Conservation (phyloP, 805 yeast species). For the Tetrapisispora nanseiensis region DNA sequence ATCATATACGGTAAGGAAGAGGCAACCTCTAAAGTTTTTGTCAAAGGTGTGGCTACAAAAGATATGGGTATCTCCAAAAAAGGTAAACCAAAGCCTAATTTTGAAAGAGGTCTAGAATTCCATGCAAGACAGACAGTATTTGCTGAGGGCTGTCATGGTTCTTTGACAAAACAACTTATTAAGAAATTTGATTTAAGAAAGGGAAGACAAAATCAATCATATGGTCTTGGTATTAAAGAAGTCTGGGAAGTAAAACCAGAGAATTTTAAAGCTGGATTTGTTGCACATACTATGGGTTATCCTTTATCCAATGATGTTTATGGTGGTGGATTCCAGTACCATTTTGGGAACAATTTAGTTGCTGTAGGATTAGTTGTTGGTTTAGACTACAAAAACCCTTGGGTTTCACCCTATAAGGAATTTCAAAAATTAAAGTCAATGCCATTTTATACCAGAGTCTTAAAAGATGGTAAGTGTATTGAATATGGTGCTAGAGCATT, state of each 20-base stretch:
- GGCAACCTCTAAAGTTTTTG: constrained; percentile 23
- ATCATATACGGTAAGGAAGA: constrained; percentile 47
- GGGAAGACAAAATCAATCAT: constrained; percentile 64
- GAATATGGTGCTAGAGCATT: constrained; percentile 94
- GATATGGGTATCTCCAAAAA: constrained; percentile 77
- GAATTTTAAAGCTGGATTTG: constrained; percentile 70
- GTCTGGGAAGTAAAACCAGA: constrained; percentile 90
- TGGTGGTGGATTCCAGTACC: constrained; percentile 97
- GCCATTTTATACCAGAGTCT: constrained; percentile 64
- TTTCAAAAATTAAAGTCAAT: constrained; percentile 91
- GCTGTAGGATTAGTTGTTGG: constrained; percentile 93
- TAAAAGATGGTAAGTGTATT: constrained; percentile 85
- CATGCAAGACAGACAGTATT: constrained; percentile 81
- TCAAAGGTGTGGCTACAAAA: constrained; percentile 86
- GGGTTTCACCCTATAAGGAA: constrained; percentile 90
- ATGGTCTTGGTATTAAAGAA: constrained; percentile 93
- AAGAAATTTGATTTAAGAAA: constrained; percentile 58
- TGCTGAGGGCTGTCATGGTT: constrained; percentile 99
- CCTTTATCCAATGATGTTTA: constrained; percentile 68
- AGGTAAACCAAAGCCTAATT: constrained; percentile 72
- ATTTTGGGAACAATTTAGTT: constrained; percentile 88
- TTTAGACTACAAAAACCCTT: constrained; percentile 88
- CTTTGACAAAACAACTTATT: constrained; percentile 70
- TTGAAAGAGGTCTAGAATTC: constrained; percentile 96
- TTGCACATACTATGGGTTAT: constrained; percentile 81